Conservation (phyloP, 176 grass and related monocot genomes). For the barley (Hordeum vulgare) region MorexV3_pseudomolecules_assembly NC_058524.1:49217424-49217923, state of each 20-base stretch:
- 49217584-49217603: neutral
- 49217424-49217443: too few relatives aligned
- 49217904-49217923: conserved; percentile 43
- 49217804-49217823: neutral
- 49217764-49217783: conserved; percentile 26
- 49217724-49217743: neutral
- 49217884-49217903: conserved; percentile 46
- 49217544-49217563: neutral
- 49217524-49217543: too few relatives aligned
- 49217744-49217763: neutral
- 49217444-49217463: too few relatives aligned
- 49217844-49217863: neutral
- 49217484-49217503: too few relatives aligned
- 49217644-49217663: too few relatives aligned
- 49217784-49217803: neutral
- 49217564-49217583: neutral
- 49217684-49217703: too few relatives aligned
- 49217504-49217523: too few relatives aligned
- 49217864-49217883: conserved; percentile 64
- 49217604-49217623: neutral
- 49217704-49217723: too few relatives aligned
- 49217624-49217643: too few relatives aligned
- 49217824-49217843: conserved; percentile 23
- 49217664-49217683: too few relatives aligned
- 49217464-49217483: too few relatives aligned